phyloP scores from a whole-genome alignment of 129 eudicot genomes.

The Arctium minus region DNA sequence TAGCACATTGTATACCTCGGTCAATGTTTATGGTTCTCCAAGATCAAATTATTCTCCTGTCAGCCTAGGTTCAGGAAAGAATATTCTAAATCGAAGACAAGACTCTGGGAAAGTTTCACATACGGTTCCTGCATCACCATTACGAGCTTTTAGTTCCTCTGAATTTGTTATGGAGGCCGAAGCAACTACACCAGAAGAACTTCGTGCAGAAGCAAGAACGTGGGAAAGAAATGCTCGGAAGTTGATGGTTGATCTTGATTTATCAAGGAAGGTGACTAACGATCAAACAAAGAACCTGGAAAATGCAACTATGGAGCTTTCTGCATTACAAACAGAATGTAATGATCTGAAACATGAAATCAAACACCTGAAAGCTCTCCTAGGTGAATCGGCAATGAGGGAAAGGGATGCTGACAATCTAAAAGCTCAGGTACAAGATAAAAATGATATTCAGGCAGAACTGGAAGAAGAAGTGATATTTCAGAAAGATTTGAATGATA shows the following conservation, averaged over 20 bases:
- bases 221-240: constrained; percentile 84
- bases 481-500: constrained; percentile 42
- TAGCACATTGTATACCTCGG: constrained; percentile 27
- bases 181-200: constrained; percentile 46
- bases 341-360: constrained; percentile 47
- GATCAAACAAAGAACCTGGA: constrained; percentile 42
- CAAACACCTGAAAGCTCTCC: constrained; percentile 41
- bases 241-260: constrained; percentile 47
- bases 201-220: constrained; percentile 62
- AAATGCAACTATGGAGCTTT: constrained; percentile 55
- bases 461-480: constrained; percentile 53
- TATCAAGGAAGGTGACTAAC: constrained; percentile 48
- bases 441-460: constrained; percentile 39
- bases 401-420: constrained; percentile 30
- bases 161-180: constrained; percentile 37
- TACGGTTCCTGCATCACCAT: constrained; percentile 41
- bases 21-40: constrained; percentile 35
- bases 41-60: constrained; percentile 33
- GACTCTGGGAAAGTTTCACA: constrained; percentile 32
- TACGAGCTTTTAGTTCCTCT: constrained; percentile 36
- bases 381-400: constrained; percentile 40
- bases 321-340: constrained; percentile 52
- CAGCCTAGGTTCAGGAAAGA: constrained; percentile 33
- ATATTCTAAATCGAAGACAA: constrained; percentile 35
- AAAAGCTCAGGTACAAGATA: constrained; percentile 37